Conservation (phyloP, 208 protist species). For the Leishmania tropica region DNA sequence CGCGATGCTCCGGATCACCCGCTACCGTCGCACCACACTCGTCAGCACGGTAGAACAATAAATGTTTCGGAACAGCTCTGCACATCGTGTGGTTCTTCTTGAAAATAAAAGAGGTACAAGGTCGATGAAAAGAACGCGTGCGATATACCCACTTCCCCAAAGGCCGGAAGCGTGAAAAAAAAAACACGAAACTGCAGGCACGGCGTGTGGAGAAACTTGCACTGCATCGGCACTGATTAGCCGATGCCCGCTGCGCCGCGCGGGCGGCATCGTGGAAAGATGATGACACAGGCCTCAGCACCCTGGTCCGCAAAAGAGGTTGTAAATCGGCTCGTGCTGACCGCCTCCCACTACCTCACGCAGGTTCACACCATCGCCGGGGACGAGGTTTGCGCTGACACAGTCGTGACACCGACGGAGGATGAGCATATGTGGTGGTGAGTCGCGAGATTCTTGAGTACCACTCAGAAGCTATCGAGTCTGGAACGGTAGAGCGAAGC, state of each 20-base stretch:
- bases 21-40: background rate
- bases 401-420: background rate
- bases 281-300: background rate
- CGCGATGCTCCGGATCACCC: background rate
- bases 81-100: background rate
- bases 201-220: background rate
- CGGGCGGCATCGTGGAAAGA: background rate
- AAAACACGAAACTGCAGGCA: background rate
- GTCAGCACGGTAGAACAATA: background rate
- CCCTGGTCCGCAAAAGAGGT: background rate
- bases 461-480: background rate
- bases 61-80: background rate
- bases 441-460: background rate
- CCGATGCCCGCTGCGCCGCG: background rate
- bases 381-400: background rate
- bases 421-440: background rate
- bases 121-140: background rate
- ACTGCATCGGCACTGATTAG: background rate
- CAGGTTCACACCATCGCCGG: background rate
- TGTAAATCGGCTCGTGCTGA: background rate
- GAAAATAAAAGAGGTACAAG: background rate
- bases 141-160: background rate
- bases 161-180: background rate
- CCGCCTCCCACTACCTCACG: background rate
- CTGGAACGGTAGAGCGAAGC: rapidly evolving